Percentiles rank a stretch among this genome's conserved stretches.
Conservation (phyloP, 1,139 yeast species). For the Candida tropicalis region DNA sequence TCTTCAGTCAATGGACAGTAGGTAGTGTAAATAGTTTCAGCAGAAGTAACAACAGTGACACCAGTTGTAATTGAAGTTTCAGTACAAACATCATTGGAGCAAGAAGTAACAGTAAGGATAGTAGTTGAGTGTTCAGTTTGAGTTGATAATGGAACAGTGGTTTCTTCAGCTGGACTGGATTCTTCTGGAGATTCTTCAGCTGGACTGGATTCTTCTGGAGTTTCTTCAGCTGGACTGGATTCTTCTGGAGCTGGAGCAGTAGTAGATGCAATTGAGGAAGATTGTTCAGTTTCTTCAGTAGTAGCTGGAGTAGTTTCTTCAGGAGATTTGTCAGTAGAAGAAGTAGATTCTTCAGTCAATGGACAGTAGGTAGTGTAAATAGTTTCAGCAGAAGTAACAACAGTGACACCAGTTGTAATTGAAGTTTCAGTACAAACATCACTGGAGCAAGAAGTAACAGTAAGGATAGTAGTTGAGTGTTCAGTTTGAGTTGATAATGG, state of each 20-base stretch:
- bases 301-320: conserved; percentile 9
- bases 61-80: conserved; percentile 36
- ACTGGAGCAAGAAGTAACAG: conserved; percentile 24
- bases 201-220: conserved; percentile 8
- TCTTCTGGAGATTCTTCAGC: conserved; percentile 4
- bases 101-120: conserved; percentile 22
- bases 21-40: conserved; percentile 20
- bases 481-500: conserved; percentile 15
- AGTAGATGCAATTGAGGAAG: too few species aligned
- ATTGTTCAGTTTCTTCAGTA: conserved; percentile 10
- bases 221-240: conserved; percentile 11
- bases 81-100: conserved; percentile 28
- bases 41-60: conserved; percentile 31
- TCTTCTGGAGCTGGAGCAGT: conserved; percentile 6
- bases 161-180: neutral
- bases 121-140: conserved; percentile 20
- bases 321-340: conserved; percentile 9
- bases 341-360: conserved; percentile 14
- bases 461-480: conserved; percentile 19
- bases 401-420: conserved; percentile 38
- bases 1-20: conserved; percentile 18
- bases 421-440: conserved; percentile 29
- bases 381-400: conserved; percentile 26
- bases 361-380: conserved; percentile 21
- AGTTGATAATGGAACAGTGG: conserved; percentile 7